Percentiles rank a stretch among this genome's conserved stretches.
Evolutionary conservation across 495 filamentous ascomycete species (phyloP).

Genomic region (Xylaria palmicola): DNA sequence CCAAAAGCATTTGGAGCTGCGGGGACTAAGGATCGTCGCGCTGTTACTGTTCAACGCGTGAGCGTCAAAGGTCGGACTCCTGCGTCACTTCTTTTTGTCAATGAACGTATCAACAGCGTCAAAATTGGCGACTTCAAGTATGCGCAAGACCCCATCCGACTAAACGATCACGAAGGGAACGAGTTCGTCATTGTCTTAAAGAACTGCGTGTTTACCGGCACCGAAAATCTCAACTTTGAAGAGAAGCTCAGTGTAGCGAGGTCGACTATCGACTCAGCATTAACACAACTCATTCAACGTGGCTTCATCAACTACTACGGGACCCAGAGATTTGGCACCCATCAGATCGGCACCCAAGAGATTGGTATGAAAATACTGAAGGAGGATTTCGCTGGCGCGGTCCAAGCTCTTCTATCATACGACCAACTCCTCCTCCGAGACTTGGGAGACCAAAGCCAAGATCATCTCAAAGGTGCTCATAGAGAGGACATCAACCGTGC

Average conservation of each 20-base stretch:
- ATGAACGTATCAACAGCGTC: constrained; percentile 59
- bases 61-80: constrained; percentile 66
- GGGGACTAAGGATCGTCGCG: constrained; percentile 91
- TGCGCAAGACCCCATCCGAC: constrained; percentile 62
- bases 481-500: constrained; percentile 75
- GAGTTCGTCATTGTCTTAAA: constrained; percentile 89
- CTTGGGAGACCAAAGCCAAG: constrained; percentile 30
- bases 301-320: constrained; percentile 98
- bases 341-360: constrained; percentile 73
- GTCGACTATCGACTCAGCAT: constrained; percentile 36
- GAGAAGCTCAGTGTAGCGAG: constrained; percentile 38
- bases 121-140: constrained; percentile 78
- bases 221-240: constrained; percentile 35
- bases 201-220: constrained; percentile 63
- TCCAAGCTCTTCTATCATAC: constrained; percentile 69
- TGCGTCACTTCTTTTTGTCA: constrained; percentile 61
- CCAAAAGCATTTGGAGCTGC: constrained; percentile 76
- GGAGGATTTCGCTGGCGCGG: constrained; percentile 73
- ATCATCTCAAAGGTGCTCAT: constrained; percentile 19
- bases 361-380: constrained; percentile 81
- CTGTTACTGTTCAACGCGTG: constrained; percentile 81
- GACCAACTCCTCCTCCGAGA: constrained; percentile 51
- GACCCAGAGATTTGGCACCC: constrained; percentile 89
- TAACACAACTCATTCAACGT: constrained; percentile 56
- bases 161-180: constrained; percentile 84